Evolutionary conservation across 1,284 basidiomycete genomes (phyloP), one percentile per base, ranked within the genome.

Genomic region (Neonothopanus nambi): DNA sequence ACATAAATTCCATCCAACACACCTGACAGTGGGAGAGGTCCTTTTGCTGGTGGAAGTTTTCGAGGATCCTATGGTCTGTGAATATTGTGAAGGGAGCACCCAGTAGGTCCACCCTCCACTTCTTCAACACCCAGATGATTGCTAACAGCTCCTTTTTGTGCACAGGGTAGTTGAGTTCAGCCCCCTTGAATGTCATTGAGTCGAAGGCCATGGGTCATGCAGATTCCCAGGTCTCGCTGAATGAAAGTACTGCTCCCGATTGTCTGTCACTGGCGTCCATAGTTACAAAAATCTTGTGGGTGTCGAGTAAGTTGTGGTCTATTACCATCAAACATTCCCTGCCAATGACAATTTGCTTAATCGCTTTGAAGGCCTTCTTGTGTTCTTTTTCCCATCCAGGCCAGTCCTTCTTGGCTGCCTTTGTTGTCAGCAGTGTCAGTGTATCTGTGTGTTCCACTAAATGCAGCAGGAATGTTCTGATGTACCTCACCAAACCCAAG

Each of bases 21-120:
- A 13, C 42, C 17, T 47, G 45, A 5, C 17, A 3, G 2, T 58
- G 48, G 0, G 70, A 73, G 0, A 78, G 57, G 9, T 74, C 63
- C 1, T 59, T 48, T 44, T 80, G 73, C 0, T 55, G 59, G 1
- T 59, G 2, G 40, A 78, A 71, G 45, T 70, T 63, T 28, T 73
- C 62, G 0, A 80, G 62, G 0, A 70, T 75, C 0, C 60, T 40
- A 53, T 80, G 76, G 53, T 78, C 70, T 0, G 73, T 75, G 40
- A 65, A 67, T 0, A 76, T 55, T 0, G 51, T 41, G 36, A 78
- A 67, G 0, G 51, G 61, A 0, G 52, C 37, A 0, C 72, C 74
- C 0, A 77, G 40, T 0, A 78, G 59, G 15, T 72, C 63, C 0
- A 57, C 42, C 0, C 62, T 24, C 68, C 69, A 80, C 35, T 72